Base-by-base conservation (phyloP, 331 rosid genomes). In the Dryas integrifolia region DNA sequence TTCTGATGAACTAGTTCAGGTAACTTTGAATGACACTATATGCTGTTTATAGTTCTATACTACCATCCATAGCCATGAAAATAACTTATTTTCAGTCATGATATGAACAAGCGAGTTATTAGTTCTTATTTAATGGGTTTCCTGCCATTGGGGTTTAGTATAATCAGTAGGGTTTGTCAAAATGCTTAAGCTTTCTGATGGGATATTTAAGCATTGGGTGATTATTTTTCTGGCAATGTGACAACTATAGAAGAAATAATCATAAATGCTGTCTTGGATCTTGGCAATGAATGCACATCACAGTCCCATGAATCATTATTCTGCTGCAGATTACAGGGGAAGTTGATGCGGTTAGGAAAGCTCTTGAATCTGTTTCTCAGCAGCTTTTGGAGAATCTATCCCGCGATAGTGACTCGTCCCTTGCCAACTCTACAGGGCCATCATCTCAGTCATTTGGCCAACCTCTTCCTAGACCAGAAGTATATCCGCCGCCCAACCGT, bases 1-100 rank as follows among this genome's bases (percentile, higher is more conserved):
- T 73, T 62, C 86, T 4, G 89, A 86, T 74, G 99, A 95, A 81
- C 72, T 92, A 65, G 88, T 95, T 85, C 99, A 92, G 99, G 99
- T 92, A 85, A 76, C 59, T 58, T 62, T 76, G 18, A 57, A 68
- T 70, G 60, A 24, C 43, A 51, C 30, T 56, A 14, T 63, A 7
- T 67, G 35, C 56, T 70, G 9, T 9, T 13, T 57, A 50, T 49
- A 6, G 16, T 58, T 9, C 13, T 57, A 50, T 49, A 6, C 26
- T 58, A 38, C 58, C 47, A 43, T 12, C 24, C 64, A 9, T 51
- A 58, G 30, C 47, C 51, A 44, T 30, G 0, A 47, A 49, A 9
- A 14, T 52, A 26, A 5, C 56, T 35, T 2, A 9, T 67, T 44
- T 48, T 67, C 10, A 3, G 41, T 21, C 40, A 52, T 41, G 45